Base-by-base conservation (phyloP, 768 basidiomycete species). In the Cyathus striatus region DNA sequence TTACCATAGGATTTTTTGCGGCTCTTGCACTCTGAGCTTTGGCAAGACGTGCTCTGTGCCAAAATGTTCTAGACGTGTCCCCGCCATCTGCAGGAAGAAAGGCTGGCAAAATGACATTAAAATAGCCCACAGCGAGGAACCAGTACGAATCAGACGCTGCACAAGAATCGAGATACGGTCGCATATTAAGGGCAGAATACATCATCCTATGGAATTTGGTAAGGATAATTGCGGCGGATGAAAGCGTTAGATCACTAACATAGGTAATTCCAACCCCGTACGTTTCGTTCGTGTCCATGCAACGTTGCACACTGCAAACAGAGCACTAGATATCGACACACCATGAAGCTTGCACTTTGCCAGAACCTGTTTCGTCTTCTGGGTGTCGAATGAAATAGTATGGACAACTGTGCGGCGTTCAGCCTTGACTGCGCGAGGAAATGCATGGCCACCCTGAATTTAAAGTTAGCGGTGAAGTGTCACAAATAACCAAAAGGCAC, bases 121-220 rank as follows among this genome's bases (percentile, higher is more conserved):
- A 87, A 63, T 86, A 88, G 3, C 83, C 81, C 43, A 88, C 78
- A n/a, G 83, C 78, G 24, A 90, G 70, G 66, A 82, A 87, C 81
- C 85, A 89, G 65, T 86, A 87, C 9, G 86, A 89, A 47, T 75
- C 72, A 49, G 73, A 66, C 16, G 68, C 54, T 2, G 69, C 54
- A 42, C 67, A 63, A 21, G 64, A 63, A 30, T 64, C 52, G 30
- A 81, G 63, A 55, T 77, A 73, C 4, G 83, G 79, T 3, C 90
- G 77, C 27, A 90, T 64, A 60, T 91, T 92, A 38, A 90, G 67
- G 10, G 90, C 88, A 6, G 87, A 86, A 59, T 93, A 93, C 77
- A 92, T 82, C 79, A 91, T 78, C 43, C 80, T 83, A 44, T 16
- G 24, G 3, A 36, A 16, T 7, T 6, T 7, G 40, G 9, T 30